Evolutionary conservation across 2,329 filamentous ascomycete genomes (phyloP).

Genomic region (Tolypocladium pustulatum): DNA sequence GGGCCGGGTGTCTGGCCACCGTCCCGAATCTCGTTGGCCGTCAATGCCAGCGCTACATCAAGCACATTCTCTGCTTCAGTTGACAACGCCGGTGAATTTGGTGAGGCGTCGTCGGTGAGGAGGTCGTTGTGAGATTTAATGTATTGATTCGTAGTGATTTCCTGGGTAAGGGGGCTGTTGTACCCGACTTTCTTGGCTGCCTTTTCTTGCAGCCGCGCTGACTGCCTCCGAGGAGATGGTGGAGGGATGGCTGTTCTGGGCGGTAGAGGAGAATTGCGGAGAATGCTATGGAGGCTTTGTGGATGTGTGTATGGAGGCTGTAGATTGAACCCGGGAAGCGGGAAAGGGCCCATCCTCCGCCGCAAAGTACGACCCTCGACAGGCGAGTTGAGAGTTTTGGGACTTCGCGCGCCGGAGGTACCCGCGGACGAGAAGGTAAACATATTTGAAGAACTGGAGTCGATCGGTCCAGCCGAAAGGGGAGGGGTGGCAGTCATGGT

Average conservation of each 20-base stretch:
- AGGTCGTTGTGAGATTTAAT: constrained; percentile 54
- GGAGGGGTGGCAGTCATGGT: constrained; percentile 51
- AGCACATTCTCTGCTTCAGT: constrained; percentile 29
- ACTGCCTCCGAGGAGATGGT: constrained; percentile 42
- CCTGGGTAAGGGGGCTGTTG: constrained; percentile 51
- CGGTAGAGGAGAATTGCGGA: constrained; percentile 55
- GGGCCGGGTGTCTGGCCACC: constrained; percentile 53
- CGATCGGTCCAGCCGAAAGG: constrained; percentile 41
- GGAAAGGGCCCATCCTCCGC: constrained; percentile 1
- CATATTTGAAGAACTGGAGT: constrained; percentile 26
- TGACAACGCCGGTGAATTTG: constrained; percentile 27
- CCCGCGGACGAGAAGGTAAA: constrained; percentile 36
- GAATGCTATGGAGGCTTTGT: constrained; percentile 49
- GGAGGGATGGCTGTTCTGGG: constrained; percentile 39
- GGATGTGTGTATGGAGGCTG: constrained; percentile 45
- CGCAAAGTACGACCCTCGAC: constrained; percentile 7
- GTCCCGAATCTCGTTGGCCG: constrained; percentile 44
- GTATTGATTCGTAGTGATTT: constrained; percentile 53
- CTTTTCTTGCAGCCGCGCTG: constrained; percentile 42
- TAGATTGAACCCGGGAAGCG: neutral
- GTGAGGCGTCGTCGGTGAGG: constrained; percentile 45
- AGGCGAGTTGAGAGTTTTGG: constrained; percentile 2
- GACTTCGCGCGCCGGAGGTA: constrained; percentile 8
- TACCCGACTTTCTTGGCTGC: constrained; percentile 49
- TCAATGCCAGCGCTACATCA: constrained; percentile 40